Base-by-base conservation (phyloP, 306 rosid species). In the Gleditsia sinensis region DNA sequence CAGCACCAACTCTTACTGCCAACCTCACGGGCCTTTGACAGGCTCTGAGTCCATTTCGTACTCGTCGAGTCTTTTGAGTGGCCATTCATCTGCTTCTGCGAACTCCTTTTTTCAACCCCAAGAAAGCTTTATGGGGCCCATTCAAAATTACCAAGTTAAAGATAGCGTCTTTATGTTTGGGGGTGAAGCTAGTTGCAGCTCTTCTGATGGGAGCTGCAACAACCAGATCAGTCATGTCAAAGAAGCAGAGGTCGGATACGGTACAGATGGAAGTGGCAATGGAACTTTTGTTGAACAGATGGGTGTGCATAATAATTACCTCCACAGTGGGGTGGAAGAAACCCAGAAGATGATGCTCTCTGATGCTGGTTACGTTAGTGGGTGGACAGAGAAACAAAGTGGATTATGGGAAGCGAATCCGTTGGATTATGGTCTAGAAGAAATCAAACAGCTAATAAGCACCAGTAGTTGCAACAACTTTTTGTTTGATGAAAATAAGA, bases 401-500 rank as follows among this genome's bases (percentile, higher is more conserved):
- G 82, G 81, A 37, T 27, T 81, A 61, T 85, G 89, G 90, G 84
- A 16, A 71, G 88, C 86, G 64, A 74, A 77, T 59, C 77, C 84
- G 20, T 76, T 84, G 66, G 92, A 89, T 39, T 88, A 82, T 81
- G 92, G 88, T 11, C 24, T 83, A 17, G 87, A 94, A 36, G 98
- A 91, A 72, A 88, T 94, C 64, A 89, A 86, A 74, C 77, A 88
- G 86, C 71, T 88, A 23, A 81, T 89, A 50, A 84, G 86, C 77
- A 82, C 74, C 34, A 70, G 39, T 55, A 54, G 54, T 65, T 70
- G 85, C 78, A 88, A 67, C 81, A 81, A 76, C 85, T 83, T 86
- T 67, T 85, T 85, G 89, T 82, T 89, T 74, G 91, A 84, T 78
- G 89, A 88, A 33, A 77, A 78, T 85, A 78, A 83, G 89, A 83